Percentiles rank a stretch among this genome's conserved stretches.
Evolutionary conservation across 352 stramenopile genomes (phyloP).

Genomic region (Thalassiosira pacifica): DNA sequence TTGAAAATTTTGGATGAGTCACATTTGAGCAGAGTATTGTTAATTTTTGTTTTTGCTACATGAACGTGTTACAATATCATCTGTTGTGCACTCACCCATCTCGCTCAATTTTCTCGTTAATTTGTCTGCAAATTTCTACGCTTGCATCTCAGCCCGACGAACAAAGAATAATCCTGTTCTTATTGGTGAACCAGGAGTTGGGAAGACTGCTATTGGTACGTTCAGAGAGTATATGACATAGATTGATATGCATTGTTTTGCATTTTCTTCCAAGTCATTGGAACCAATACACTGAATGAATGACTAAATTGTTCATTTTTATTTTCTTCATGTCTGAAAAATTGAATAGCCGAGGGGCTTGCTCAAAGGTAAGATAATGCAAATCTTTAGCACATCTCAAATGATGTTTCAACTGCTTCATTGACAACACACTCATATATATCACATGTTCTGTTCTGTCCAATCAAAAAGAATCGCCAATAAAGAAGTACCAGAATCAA

Average conservation of each 20-base stretch:
- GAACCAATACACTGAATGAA: too few species aligned
- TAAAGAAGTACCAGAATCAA: slow-evolving; percentile 94
- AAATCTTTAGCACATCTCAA: too few species aligned
- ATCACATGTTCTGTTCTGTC: too few species aligned
- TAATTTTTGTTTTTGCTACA: background rate
- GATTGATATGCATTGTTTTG: background rate
- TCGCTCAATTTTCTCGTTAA: too few species aligned
- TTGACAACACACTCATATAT: too few species aligned
- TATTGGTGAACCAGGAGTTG: slow-evolving; percentile 94
- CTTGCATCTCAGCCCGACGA: slow-evolving; percentile 82
- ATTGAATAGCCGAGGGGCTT: slow-evolving; percentile 90
- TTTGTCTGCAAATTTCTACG: slow-evolving; percentile 85
- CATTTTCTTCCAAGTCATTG: too few species aligned
- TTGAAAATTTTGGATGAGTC: slow-evolving; percentile 91
- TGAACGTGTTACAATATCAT: background rate
- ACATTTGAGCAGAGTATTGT: too few species aligned
- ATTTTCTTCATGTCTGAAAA: background rate
- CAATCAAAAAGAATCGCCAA: slow-evolving; percentile 89
- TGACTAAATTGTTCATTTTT: too few species aligned
- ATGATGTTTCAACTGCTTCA: background rate
- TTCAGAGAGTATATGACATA: too few species aligned
- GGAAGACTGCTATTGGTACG: slow-evolving; percentile 91
- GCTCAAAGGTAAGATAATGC: slow-evolving; percentile 89
- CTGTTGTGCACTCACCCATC: slow-evolving; percentile 59
- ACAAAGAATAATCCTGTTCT: slow-evolving; percentile 90